Evolutionary conservation across 257 asterid genomes (phyloP), one percentile per base, ranked within the genome.

Genomic region (Solanum dulcamara): DNA sequence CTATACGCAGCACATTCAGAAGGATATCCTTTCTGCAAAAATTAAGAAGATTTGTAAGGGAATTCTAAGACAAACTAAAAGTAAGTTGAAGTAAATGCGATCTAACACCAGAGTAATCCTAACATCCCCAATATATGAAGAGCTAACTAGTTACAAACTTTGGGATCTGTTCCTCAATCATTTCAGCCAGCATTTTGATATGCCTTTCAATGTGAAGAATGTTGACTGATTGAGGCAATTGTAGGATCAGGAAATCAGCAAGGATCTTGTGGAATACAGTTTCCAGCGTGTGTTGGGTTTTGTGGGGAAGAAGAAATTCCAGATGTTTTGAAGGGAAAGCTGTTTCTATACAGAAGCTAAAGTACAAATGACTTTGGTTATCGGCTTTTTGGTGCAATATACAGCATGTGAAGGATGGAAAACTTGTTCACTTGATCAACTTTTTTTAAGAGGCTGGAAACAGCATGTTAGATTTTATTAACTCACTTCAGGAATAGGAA

Each of bases 21-120:
- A 40, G 98, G 98, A 88, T 90, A 94, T 85, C 99, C 99, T 92
- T 92, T 93, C 99, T 96, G 98, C 92, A 91, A 55, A 68, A 88
- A 44, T 83, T 84, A 86, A 68, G 53, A 84, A 44, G 44, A 33
- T 24, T 2, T 60, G 46, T 18, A 42, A 44, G 77, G 24, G 70
- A 53, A 46, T 14, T 46, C 26, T 50, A 77, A 46, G 17, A 77
- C 40, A 46, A 46, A 28, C 30, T 1, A 44, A 28, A 28, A 46
- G 80, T 10, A 38, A 71, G 28, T 28, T 46, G 28, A 77, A 44
- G 33, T 14, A 77, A 46, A 46, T 77, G 5, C 11, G 5, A 77
- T 46, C 62, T 9, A 77, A 77, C 42, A 46, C 42, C 62, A 44
- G 83, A 42, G 1, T 46, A 8, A 46, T 77, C 18, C 15, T 77